Percentiles rank a stretch among this genome's conserved stretches.
Conservation (phyloP, 2,329 filamentous ascomycete species). For the Pseudogymnoascus sp. region DNA sequence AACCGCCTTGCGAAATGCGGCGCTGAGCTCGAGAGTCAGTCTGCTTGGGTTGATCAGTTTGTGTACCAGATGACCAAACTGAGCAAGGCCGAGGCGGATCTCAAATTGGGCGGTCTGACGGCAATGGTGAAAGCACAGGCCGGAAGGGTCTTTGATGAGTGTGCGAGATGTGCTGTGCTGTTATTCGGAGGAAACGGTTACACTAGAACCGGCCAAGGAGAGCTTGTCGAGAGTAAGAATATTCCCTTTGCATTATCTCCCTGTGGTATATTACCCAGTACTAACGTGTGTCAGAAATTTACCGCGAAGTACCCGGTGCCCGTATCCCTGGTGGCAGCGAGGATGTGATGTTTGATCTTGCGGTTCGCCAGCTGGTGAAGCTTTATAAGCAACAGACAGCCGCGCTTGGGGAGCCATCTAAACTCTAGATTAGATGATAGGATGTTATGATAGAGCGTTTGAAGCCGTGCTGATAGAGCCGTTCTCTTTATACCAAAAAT, state of each 20-base stretch:
- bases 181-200: conserved; percentile 70
- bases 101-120: conserved; percentile 61
- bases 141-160: conserved; percentile 64
- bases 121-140: conserved; percentile 65
- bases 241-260: background rate
- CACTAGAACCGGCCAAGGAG: conserved; percentile 61
- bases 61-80: conserved; percentile 60
- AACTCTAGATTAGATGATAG: background rate
- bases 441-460: background rate
- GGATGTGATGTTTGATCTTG: conserved; percentile 64
- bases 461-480: background rate
- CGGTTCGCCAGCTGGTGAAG: conserved; percentile 62
- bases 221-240: conserved; percentile 49
- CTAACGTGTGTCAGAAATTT: conserved; percentile 39
- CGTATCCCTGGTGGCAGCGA: conserved; percentile 62
- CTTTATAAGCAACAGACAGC: conserved; percentile 37
- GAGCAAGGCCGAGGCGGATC: conserved; percentile 49
- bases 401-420: background rate
- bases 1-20: conserved; percentile 65
- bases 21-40: conserved; percentile 59
- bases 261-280: background rate
- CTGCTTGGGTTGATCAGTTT: conserved; percentile 66
- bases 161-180: conserved; percentile 59
- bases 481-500: background rate
- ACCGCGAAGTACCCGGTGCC: conserved; percentile 54